Evolutionary conservation across 495 filamentous ascomycete genomes (phyloP), one percentile per base, ranked within the genome.

Genomic region (Parmelia sp.): DNA sequence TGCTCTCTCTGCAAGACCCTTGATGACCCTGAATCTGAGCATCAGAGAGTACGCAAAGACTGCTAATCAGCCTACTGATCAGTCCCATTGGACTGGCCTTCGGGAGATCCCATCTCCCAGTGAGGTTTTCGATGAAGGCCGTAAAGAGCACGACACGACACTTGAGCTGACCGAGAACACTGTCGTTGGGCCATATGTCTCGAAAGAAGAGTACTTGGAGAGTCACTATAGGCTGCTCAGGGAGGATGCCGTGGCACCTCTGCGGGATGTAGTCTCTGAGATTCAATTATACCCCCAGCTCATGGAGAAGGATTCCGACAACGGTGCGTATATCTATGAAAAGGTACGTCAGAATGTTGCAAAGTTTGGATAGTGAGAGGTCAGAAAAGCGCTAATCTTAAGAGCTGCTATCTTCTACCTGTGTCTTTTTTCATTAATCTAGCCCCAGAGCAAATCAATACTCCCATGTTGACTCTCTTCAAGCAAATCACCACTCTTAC

Each of bases 291-390:
- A 77, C 17, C 81, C 80, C 2, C 47, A 65, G 0, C 80, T 84
- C 74, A 69, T 64, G 12, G 88, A 90, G 53, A 51, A 45, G 23
- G 64, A 69, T 29, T 71, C 69, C 15, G 80, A 79, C 8, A 75
- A 82, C 1, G 70, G 76, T 36, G 74, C 87, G 7, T 85, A 82
- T 14, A 76, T 95, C 53, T 96, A 96, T 66, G 90, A 91, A 5
- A 84, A 87, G 71, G 91, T 90, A 65, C 67, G 73, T 73, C 11
- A 37, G 37, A 44, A 1, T 29, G 45, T 59, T n/a, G n/a, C n/a
- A n/a, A n/a, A n/a, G n/a, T n/a, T n/a, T n/a, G n/a, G n/a, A n/a
- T n/a, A n/a, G n/a, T n/a, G n/a, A n/a, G n/a, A n/a, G n/a, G n/a
- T n/a, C n/a, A n/a, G n/a, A n/a, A n/a, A n/a, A n/a, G n/a, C n/a